Base-by-base conservation (phyloP, 768 basidiomycete genomes). In the Russula griseocarnosa region DNA sequence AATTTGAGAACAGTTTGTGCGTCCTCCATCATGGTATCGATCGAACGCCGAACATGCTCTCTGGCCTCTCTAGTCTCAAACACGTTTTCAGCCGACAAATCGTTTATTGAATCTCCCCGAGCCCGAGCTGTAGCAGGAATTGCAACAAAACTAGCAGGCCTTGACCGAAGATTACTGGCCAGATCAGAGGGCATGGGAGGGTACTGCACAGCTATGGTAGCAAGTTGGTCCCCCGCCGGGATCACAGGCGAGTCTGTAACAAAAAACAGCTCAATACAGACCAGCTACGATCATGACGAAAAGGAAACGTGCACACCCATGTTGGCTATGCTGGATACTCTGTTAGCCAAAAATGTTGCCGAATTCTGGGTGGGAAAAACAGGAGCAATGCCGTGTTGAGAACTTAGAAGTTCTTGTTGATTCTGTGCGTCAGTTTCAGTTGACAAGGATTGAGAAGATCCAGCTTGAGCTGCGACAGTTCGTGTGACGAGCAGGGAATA, bases 171-270 rank as follows among this genome's bases (percentile, higher is more conserved):
- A 40, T 51, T 36, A 36, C 30, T 32, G 16, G 47, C 56, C 26
- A 51, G n/a, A 16, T 5, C 40, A 16, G 28, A 52, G 44, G 32
- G 46, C 49, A 47, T 61, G n/a, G 62, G 49, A 32, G 49, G 34
- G 32, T 61, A 56, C 34, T 47, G 51, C 50, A 14, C 28, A 34
- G 34, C 54, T 7, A 28, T 36, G 20, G 55, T 46, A 26, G 22
- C 30, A 30, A 16, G 26, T 30, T 51, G 36, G 57, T 55, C 46
- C 62, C n/a, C n/a, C n/a, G n/a, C n/a, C n/a, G n/a, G 47, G 36
- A 40, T 38, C n/a, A n/a, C n/a, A n/a, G n/a, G 62, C n/a, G 58
- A 55, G 59, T 52, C 60, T 65, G 32, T 3, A 62, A 38, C 28
- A 46, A 51, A 28, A 6, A 34, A 30, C n/a, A 30, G 30, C 16